Evolutionary conservation across 352 stramenopile species (phyloP).

Genomic region (Phytophthora palmivora): DNA sequence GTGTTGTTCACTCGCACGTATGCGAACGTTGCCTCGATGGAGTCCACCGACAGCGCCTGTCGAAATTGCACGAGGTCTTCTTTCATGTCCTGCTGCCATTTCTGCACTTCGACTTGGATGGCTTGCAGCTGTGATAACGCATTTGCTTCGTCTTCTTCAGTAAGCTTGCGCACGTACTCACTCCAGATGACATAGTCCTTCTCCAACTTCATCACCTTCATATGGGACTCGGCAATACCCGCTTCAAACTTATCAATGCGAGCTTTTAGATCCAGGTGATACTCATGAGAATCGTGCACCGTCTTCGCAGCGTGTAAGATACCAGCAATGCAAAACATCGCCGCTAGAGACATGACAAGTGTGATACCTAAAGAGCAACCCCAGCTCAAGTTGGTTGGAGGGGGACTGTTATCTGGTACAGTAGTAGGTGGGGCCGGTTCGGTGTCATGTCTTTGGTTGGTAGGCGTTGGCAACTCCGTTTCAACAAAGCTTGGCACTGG

Average conservation of each 20-base stretch:
- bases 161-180: constrained; percentile 73
- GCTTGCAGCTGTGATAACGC: constrained; percentile 65
- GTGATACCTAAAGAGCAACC: constrained; percentile 37
- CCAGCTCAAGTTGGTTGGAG: constrained; percentile 15
- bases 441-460: not conserved
- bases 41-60: constrained; percentile 56
- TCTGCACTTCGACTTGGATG: constrained; percentile 73
- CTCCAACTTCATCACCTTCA: constrained; percentile 70
- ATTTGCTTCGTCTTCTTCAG: constrained; percentile 73
- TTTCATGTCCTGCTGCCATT: constrained; percentile 82
- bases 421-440: not conserved
- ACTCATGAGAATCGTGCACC: constrained; percentile 66
- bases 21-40: constrained; percentile 56
- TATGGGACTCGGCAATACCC: constrained; percentile 72
- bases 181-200: constrained; percentile 77
- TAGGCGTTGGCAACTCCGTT: not conserved
- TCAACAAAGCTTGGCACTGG: constrained; percentile 5
- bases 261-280: constrained; percentile 62
- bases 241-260: constrained; percentile 67
- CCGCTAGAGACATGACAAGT: constrained; percentile 47
- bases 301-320: constrained; percentile 56
- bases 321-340: constrained; percentile 61
- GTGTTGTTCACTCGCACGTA: constrained; percentile 47
- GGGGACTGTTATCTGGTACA: not conserved
- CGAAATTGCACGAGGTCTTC: constrained; percentile 70